A percentile compares a stretch with the other conserved stretches of the same genome.
phyloP scores from a whole-genome alignment of 2,329 filamentous ascomycete species.

The Penicillium sp. region DNA sequence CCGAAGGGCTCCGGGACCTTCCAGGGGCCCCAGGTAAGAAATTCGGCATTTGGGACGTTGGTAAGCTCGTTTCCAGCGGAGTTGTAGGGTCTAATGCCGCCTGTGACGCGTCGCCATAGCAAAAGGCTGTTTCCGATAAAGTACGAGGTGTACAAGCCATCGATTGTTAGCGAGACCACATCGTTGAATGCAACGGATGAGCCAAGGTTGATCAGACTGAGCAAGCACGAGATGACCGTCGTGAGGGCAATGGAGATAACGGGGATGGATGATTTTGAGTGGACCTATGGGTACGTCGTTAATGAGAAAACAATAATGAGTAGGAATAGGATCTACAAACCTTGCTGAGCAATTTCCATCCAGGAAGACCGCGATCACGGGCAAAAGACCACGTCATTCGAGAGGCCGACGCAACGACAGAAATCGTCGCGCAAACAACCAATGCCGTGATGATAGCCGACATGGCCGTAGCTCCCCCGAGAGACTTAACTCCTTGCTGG shows the following conservation, averaged over 20 bases:
- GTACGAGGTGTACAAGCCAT: background rate
- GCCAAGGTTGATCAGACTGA: conserved; percentile 52
- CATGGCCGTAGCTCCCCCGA: conserved; percentile 23
- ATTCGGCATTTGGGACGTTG: background rate
- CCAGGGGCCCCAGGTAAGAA: background rate
- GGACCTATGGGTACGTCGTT: background rate
- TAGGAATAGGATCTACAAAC: background rate
- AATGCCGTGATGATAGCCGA: conserved; percentile 25
- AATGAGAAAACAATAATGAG: background rate
- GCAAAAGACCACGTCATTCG: conserved; percentile 56
- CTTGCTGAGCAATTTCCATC: conserved; percentile 27
- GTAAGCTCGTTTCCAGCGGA: background rate
- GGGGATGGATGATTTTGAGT: conserved; percentile 8
- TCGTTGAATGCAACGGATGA: conserved; percentile 44
- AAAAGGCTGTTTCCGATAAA: background rate
- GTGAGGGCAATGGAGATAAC: conserved; percentile 44
- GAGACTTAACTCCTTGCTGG: conserved; percentile 32
- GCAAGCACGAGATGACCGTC: conserved; percentile 40
- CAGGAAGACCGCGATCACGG: conserved; percentile 38
- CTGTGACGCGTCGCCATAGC: background rate
- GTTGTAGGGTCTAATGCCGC: background rate
- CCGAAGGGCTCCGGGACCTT: background rate
- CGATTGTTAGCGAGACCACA: conserved; percentile 36
- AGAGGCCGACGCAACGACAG: conserved; percentile 20
- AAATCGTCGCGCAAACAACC: conserved; percentile 20